Conservation (phyloP, 768 basidiomycete genomes). For the Saitozyma podzolica region DNA sequence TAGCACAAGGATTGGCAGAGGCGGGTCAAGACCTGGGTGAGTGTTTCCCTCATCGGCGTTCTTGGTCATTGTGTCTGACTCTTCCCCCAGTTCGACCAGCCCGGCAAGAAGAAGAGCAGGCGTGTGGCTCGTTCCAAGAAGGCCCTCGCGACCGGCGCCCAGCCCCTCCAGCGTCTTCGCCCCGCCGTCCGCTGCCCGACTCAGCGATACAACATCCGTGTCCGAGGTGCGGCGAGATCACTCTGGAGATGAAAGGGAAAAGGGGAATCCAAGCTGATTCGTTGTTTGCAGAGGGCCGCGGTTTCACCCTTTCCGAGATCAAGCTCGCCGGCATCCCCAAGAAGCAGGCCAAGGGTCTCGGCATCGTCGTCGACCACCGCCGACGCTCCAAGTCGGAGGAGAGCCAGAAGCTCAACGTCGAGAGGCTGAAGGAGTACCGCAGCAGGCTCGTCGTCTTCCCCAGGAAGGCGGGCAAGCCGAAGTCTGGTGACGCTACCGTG, state of each 20-base stretch:
- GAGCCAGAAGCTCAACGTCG: conserved; percentile 92
- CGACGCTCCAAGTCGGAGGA: conserved; percentile 95
- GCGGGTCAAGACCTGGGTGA: conserved; percentile 45
- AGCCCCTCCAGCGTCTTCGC: conserved; percentile 84
- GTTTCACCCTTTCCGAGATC: conserved; percentile 90
- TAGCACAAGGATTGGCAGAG: conserved; percentile 93
- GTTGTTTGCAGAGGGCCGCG: conserved; percentile 64
- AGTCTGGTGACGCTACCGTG: conserved; percentile 91
- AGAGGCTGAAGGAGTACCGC: conserved; percentile 92
- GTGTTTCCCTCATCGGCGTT: conserved; percentile 3
- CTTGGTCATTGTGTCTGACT: conserved; percentile 10
- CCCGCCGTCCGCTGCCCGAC: conserved; percentile 96
- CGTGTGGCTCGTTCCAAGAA: conserved; percentile 88
- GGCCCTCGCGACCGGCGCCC: conserved; percentile 85
- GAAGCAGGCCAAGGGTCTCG: conserved; percentile 89
- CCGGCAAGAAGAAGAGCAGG: conserved; percentile 93
- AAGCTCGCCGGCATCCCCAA: conserved; percentile 92
- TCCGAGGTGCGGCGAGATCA: conserved; percentile 65
- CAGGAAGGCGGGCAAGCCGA: conserved; percentile 88
- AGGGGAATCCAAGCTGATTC: conserved; percentile 6
- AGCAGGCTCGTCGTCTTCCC: conserved; percentile 92
- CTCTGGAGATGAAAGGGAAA: background rate
- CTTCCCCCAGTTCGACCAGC: conserved; percentile 99
- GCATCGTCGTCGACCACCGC: conserved; percentile 95
- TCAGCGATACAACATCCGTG: conserved; percentile 95